phyloP scores from a whole-genome alignment of 2,329 filamentous ascomycete genomes.

The Scytalidium lignicola region DNA sequence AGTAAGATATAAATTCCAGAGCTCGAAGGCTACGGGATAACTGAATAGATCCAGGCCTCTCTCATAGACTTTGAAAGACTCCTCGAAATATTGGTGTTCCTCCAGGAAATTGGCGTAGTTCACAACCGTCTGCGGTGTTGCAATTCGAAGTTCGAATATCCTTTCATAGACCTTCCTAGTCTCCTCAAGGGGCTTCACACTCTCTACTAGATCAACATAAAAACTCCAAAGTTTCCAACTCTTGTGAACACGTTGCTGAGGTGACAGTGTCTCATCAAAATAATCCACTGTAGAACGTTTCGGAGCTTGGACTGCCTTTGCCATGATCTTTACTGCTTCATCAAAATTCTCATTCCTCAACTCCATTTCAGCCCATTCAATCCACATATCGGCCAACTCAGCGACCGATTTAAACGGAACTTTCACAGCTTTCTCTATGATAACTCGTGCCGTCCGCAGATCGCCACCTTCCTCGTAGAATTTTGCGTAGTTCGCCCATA shows the following conservation, averaged over 20 bases:
- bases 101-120: conserved; percentile 96
- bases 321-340: conserved; percentile 90
- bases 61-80: conserved; percentile 97
- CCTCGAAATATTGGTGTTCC: conserved; percentile 91
- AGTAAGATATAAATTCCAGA: conserved; percentile 97
- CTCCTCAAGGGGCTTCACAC: conserved; percentile 84
- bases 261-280: conserved; percentile 89
- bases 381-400: conserved; percentile 97
- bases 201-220: conserved; percentile 96
- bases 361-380: conserved; percentile 98
- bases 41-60: conserved; percentile 96
- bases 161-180: conserved; percentile 93
- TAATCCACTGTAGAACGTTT: conserved; percentile 99
- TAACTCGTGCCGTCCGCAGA: conserved; percentile 76
- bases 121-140: conserved; percentile 95
- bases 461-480: conserved; percentile 91
- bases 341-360: conserved; percentile 94
- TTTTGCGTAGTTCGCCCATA: conserved; percentile 96
- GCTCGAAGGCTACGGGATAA: conserved; percentile 95
- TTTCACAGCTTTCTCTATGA: conserved; percentile 97
- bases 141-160: conserved; percentile 96
- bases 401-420: conserved; percentile 97
- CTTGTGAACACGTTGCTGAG: conserved; percentile 96
- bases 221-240: conserved; percentile 99
- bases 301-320: conserved; percentile 92